Base-by-base conservation (phyloP, 106 monocot genomes). In the Apostasia shenzhenica region DNA sequence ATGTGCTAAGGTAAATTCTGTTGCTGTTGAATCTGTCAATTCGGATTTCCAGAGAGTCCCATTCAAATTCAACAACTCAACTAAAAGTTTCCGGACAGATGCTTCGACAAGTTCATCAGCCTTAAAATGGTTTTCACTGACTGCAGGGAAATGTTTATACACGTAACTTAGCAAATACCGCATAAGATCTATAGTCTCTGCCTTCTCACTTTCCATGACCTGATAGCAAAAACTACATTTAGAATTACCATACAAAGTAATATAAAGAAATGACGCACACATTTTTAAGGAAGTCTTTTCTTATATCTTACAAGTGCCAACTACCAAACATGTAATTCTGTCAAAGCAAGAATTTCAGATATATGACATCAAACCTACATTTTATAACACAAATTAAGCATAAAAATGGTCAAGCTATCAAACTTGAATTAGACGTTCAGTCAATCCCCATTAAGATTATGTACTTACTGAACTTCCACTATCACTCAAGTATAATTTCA, bases 161-260 rank as follows among this genome's bases (percentile, higher is more conserved):
- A 76, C 73, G 78, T 92, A 83, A 67, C 95, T 92, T 70, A 97
- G 71, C 77, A 97, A 72, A 66, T 89, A 97, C 40, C 77, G 78
- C 78, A 97, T 82, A 7, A 97, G 3, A 79, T 92, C 97, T 72
- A 87, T 66, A 53, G 92, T 97, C 68, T 85, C 76, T 45, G 92
- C 87, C 57, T 41, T 75, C 65, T 83, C 97, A 54, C 67, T 68
- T 60, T 68, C 73, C 37, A 71, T 41, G 39, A 64, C 83, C 94
- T 94, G 77, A 55, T 41, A 75, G 49, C 37, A 39, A 54, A 51
- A 52, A 10, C 52, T 53, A 1, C 54, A 5, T 43, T 14, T 66
- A 43, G 12, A 48, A 11, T 10, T 55, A 43, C 5, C 48, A 26
- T 43, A 26, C 26, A 26, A 26, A 26, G 26, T 26, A 26, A 26